Percentiles rank a stretch among this genome's conserved stretches.
These are phyloP conservation scores for Phoenix dactylifera DNA, from an alignment of 176 grass and related monocot genomes.

Conservation along the genomic window DNA sequence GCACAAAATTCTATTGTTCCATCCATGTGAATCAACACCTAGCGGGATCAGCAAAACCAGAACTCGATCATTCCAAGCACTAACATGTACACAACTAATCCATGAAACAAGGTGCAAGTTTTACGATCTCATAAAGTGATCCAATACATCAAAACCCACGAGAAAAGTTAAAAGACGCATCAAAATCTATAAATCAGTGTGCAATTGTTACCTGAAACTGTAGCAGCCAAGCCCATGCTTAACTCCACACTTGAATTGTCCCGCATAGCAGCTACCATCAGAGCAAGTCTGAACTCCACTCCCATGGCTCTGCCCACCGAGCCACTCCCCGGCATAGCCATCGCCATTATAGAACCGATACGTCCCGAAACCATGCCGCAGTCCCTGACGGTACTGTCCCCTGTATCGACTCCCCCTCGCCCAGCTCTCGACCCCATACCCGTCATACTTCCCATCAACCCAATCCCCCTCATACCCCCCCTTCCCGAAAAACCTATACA, in stretches of 20 bases:
- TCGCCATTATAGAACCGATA: constrained; percentile 12
- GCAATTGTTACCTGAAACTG: constrained; percentile 8
- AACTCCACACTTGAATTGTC: constrained; percentile 19
- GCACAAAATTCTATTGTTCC: too few species aligned
- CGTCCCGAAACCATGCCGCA: constrained; percentile 12
- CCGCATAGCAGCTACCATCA: constrained; percentile 12
- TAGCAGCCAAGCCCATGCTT: constrained; percentile 17
- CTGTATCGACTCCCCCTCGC: constrained; percentile 17
- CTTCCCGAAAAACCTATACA: constrained; percentile 5
- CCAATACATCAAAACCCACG: too few species aligned
- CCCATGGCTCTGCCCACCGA: constrained; percentile 15
- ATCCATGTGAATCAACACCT: too few species aligned
- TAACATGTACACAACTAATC: too few species aligned
- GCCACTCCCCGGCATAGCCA: constrained; percentile 13
- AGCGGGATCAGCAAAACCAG: too few species aligned
- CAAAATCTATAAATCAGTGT: too few species aligned
- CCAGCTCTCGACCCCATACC: constrained; percentile 13
- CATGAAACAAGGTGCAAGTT: too few species aligned
- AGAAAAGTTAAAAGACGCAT: too few species aligned
- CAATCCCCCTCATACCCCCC: constrained; percentile 18
- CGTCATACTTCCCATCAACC: constrained; percentile 16
- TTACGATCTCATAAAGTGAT: too few species aligned
- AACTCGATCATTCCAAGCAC: too few species aligned
- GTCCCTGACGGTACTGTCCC: constrained; percentile 11
- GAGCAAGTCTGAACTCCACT: constrained; percentile 5